Evolutionary conservation across 2,329 filamentous ascomycete species (phyloP), one percentile per base, ranked within the genome.

Genomic region (Diplodia seriata): DNA sequence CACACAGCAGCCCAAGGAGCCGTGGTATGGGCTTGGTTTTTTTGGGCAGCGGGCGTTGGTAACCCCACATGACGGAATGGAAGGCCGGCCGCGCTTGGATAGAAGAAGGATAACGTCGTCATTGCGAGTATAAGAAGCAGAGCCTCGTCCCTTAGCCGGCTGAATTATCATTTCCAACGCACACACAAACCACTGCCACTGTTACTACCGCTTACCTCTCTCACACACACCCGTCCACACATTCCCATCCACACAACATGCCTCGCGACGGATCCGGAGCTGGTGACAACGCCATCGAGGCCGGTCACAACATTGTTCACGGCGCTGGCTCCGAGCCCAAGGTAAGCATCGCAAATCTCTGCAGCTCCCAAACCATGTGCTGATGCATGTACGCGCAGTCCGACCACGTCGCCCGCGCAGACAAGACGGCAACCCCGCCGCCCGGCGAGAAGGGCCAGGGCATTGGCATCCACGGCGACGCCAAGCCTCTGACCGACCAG

Each of bases 181-280:
- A 38, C 51, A 4, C 9, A 12, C 50, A 54, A 31, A 5, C 11
- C 50, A 14, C 23, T n/a, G 20, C 20, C 36, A 43, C 1, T 11
- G 31, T 12, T 26, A 40, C 33, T 12, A 40, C 54, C 8, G 7
- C 15, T 7, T 20, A 20, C 29, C 31, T 18, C 31, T 38, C 38
- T 7, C 55, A 3, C 31, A 56, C 38, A 14, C 55, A 3, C 31
- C 31, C 23, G 18, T 11, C 59, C 31, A 29, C 36, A 26, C 38
- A 15, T 20, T 49, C 11, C 47, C 18, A 14, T 15, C 29, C 36
- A n/a, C 6, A 15, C 43, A 47, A n/a, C 64, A 85, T 85, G 84
- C 83, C 84, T 81, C 81, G 83, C 74, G 76, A 82, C 69, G 83
- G 83, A 82, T 81, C 82, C 73, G 82, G 82, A 65, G 79, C 78